Percentiles rank a stretch among this genome's conserved stretches.
phyloP scores from a whole-genome alignment of 495 filamentous ascomycete genomes.

The Aspergillus affinis region DNA sequence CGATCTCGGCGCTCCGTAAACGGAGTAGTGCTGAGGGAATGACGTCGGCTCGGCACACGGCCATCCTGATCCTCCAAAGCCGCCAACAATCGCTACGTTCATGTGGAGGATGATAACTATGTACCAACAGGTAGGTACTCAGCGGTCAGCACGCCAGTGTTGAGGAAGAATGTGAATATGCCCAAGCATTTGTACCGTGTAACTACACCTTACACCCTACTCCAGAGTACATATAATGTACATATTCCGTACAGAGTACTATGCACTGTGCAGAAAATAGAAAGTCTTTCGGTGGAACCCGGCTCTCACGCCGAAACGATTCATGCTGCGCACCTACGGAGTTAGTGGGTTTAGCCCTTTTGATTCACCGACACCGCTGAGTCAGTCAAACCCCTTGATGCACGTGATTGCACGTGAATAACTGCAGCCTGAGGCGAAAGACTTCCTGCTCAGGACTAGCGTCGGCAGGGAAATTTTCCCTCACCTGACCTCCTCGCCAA shows the following conservation, averaged over 20 bases:
- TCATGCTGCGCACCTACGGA: too few species aligned
- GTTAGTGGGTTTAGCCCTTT: background rate
- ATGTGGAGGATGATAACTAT: too few species aligned
- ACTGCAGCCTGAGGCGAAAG: background rate
- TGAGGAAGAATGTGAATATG: too few species aligned
- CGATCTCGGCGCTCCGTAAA: constrained; percentile 22
- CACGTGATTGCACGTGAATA: background rate
- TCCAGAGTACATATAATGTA: background rate
- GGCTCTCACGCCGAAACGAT: too few species aligned
- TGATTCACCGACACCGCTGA: background rate
- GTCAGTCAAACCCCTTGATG: background rate
- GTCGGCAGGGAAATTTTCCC: background rate
- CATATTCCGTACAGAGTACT: background rate
- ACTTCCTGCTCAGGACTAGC: background rate
- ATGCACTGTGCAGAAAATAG: background rate
- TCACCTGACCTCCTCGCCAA: constrained; percentile 22
- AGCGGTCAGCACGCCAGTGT: too few species aligned
- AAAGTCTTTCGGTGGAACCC: too few species aligned
- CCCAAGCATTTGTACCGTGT: background rate
- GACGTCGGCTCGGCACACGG: constrained; percentile 38
- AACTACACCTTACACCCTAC: background rate
- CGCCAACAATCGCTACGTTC: constrained; percentile 2
- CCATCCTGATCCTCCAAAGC: constrained; percentile 19
- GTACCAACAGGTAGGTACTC: too few species aligned
- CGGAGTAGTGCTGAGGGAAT: constrained; percentile 25